Percentiles rank a stretch among this genome's conserved stretches.
phyloP scores from a whole-genome alignment of 768 basidiomycete genomes.

The Calocybe cyanea region DNA sequence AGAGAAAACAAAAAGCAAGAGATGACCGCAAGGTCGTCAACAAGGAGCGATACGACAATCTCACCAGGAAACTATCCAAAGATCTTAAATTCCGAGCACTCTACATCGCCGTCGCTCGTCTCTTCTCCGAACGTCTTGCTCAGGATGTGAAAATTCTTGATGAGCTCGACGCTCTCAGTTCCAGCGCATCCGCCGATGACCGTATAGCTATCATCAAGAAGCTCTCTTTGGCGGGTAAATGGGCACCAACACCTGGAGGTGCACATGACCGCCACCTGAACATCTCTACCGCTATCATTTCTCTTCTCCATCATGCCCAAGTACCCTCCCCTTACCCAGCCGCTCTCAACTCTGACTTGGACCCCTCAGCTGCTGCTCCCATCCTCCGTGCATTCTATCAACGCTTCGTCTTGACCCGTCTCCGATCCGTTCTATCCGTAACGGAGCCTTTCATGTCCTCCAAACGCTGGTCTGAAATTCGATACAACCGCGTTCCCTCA shows the following conservation, averaged over 20 bases:
- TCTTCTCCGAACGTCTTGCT: slow-evolving; percentile 51
- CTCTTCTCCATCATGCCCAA: slow-evolving; percentile 43
- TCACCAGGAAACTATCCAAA: neutral
- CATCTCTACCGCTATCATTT: slow-evolving; percentile 58
- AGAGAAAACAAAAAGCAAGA: slow-evolving; percentile 20
- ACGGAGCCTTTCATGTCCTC: slow-evolving; percentile 64
- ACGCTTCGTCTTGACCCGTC: slow-evolving; percentile 54
- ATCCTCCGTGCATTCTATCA: slow-evolving; percentile 56
- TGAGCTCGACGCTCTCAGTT: slow-evolving; percentile 30
- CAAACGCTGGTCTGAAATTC: slow-evolving; percentile 53
- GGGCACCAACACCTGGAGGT: slow-evolving; percentile 59
- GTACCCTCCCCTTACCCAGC: slow-evolving; percentile 24
- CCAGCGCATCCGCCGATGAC: slow-evolving; percentile 16
- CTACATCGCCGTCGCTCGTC: slow-evolving; percentile 48
- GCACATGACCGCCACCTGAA: slow-evolving; percentile 64
- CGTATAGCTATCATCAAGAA: slow-evolving; percentile 30
- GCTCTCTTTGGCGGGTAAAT: slow-evolving; percentile 62
- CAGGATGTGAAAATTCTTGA: slow-evolving; percentile 42
- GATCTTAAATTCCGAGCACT: neutral
- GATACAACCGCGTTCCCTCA: slow-evolving; percentile 57
- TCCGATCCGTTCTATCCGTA: slow-evolving; percentile 41
- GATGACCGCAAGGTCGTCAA: slow-evolving; percentile 30
- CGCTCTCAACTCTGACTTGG: slow-evolving; percentile 27
- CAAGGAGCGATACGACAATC: slow-evolving; percentile 8
- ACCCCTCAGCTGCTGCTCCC: slow-evolving; percentile 24